Evolutionary conservation across 2,329 filamentous ascomycete species (phyloP), one percentile per base, ranked within the genome.

Genomic region (Camillea tinctor): DNA sequence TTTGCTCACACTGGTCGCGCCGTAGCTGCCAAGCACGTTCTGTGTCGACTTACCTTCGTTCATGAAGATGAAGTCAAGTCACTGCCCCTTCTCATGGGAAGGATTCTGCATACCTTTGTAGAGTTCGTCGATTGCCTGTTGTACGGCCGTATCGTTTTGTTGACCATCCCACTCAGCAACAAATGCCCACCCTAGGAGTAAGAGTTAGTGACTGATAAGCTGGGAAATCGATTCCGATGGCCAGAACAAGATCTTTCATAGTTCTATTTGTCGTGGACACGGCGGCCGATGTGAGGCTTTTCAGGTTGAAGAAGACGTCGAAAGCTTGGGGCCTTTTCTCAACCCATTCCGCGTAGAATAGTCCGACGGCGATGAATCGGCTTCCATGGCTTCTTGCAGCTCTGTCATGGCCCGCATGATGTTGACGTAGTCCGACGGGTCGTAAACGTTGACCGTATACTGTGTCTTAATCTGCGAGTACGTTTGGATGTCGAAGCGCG

Each of bases 381-480:
- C 51, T 26, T 66, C 60, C 64, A 65, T 65, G 1, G 51, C 56
- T n/a, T 60, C 52, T 9, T 65, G 62, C 4, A 60, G 17, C 4
- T 61, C 22, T 15, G 52, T 24, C 1, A 51, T 58, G 1, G 64
- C 64, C 8, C 26, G 52, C 11, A 64, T 48, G 56, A 66, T 55
- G 9, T 62, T 59, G 51, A 20, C 50, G 21, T 54, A 63, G 55
- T 61, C 64, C 1, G 57, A 30, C 4, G 55, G 55, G 40, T 63
- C 40, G 36, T 64, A 68, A 1, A 65, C 30, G 13, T 57, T 54
- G 44, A 64, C 21, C 5, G 55, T 61, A 50, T 57, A 66, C 48
- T 62, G 61, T 5, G 57, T 21, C 13, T 61, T 60, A 51, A 56
- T 56, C 13, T 48, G 24, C 4, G 65, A 61, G 30, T 62, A 57